Conservation (phyloP, 352 stramenopile species). For the Pythium grandisporangium region DNA sequence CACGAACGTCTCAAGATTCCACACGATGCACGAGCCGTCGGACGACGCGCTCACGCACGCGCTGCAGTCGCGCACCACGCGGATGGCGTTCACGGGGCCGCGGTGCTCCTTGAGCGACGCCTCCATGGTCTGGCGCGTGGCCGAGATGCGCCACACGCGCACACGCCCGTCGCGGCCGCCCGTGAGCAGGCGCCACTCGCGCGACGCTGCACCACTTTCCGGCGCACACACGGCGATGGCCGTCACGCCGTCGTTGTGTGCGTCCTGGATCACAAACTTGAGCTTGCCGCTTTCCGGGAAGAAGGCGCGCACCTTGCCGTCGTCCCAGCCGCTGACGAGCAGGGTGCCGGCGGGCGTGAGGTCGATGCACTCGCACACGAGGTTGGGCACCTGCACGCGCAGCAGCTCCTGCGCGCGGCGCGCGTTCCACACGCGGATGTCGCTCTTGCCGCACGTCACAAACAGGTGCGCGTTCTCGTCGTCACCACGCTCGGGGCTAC, state of each 20-base stretch:
- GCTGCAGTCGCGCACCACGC: constrained; percentile 61
- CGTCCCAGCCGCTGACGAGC: constrained; percentile 94
- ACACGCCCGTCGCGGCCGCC: constrained; percentile 92
- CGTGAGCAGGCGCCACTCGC: constrained; percentile 88
- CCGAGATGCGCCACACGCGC: constrained; percentile 90
- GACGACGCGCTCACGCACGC: constrained; percentile 71
- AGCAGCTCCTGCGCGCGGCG: constrained; percentile 90
- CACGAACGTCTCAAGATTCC: constrained; percentile 91
- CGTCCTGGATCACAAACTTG: constrained; percentile 96
- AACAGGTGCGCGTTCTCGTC: constrained; percentile 91
- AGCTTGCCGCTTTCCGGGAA: constrained; percentile 94
- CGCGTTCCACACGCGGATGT: constrained; percentile 96
- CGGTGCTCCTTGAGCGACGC: constrained; percentile 95
- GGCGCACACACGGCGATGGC: constrained; percentile 87
- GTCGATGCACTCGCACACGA: constrained; percentile 93
- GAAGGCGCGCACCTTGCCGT: constrained; percentile 96
- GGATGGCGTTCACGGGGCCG: constrained; percentile 89
- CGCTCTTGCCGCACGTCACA: constrained; percentile 90
- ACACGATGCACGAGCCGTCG: constrained; percentile 93
- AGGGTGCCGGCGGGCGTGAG: constrained; percentile 82
- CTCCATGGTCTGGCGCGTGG: constrained; percentile 91
- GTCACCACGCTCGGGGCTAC: constrained; percentile 22
- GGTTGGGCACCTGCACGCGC: constrained; percentile 94
- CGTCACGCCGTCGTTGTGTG: constrained; percentile 92
- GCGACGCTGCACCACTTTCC: constrained; percentile 20